phyloP scores from a whole-genome alignment of 75 land plant genomes.

The Chamaecyparis obtusa region DNA sequence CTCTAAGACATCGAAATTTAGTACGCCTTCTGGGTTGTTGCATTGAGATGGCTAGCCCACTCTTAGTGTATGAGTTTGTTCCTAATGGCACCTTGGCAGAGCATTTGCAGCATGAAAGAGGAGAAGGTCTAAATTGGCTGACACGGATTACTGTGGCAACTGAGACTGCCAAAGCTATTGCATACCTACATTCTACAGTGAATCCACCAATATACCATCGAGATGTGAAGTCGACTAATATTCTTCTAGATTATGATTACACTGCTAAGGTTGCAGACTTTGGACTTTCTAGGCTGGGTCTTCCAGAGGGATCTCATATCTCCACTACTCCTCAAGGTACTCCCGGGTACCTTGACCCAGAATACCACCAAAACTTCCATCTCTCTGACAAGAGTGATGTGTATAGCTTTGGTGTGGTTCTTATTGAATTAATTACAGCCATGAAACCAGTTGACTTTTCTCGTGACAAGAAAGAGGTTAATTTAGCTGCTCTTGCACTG shows the following conservation, averaged over 20 bases:
- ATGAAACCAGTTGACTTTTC: conserved; percentile 43
- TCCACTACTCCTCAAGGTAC: conserved; percentile 48
- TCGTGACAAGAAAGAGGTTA: conserved; percentile 28
- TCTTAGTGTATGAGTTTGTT: conserved; percentile 38
- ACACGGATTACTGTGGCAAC: conserved; percentile 28
- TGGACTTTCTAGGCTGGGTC: conserved; percentile 32
- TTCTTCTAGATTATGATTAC: conserved; percentile 35
- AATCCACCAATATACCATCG: conserved; percentile 30
- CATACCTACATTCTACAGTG: conserved; percentile 28
- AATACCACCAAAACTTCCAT: conserved; percentile 36
- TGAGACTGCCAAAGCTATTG: conserved; percentile 30
- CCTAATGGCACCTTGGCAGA: conserved; percentile 39
- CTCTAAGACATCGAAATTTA: conserved; percentile 29
- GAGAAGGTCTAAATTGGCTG: conserved; percentile 21
- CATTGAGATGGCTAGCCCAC: conserved; percentile 21
- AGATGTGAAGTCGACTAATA: conserved; percentile 46
- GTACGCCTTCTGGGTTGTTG: conserved; percentile 37
- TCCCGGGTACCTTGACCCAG: conserved; percentile 47
- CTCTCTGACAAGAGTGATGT: conserved; percentile 47
- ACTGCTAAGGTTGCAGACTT: conserved; percentile 40
- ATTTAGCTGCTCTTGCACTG: conserved; percentile 32
- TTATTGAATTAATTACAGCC: conserved; percentile 39
- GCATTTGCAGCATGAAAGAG: conserved; percentile 31
- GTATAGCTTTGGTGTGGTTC: conserved; percentile 45
- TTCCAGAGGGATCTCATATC: conserved; percentile 29